Percentiles rank a stretch among this genome's conserved stretches.
phyloP scores from a whole-genome alignment of 352 stramenopile species.

The Phytophthora aleatoria region DNA sequence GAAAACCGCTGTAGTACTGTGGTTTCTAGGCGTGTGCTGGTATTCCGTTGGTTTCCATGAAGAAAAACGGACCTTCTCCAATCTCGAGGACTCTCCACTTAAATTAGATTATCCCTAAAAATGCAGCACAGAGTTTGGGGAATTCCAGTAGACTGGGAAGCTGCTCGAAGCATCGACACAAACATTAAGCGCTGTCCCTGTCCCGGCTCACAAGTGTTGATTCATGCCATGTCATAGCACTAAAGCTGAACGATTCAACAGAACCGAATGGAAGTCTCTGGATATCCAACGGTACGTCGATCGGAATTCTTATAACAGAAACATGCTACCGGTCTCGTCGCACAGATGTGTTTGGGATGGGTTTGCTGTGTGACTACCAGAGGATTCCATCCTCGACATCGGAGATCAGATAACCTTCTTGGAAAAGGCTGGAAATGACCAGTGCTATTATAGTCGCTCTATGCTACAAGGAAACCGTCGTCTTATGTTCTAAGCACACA shows the following conservation, averaged over 20 bases:
- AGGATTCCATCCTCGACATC: too few relatives aligned
- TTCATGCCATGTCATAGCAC: constrained; percentile 4
- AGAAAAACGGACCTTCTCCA: background rate
- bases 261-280: background rate
- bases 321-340: background rate
- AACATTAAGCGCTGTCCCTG: background rate
- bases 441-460: too few relatives aligned
- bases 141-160: background rate
- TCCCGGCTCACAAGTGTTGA: constrained; percentile 16
- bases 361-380: background rate
- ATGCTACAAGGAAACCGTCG: too few relatives aligned
- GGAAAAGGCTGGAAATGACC: too few relatives aligned
- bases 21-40: constrained; percentile 12
- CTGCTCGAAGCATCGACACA: background rate
- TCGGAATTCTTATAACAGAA: background rate
- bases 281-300: background rate
- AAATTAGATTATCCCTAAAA: too few relatives aligned
- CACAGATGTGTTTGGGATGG: constrained; percentile 3
- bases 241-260: constrained; percentile 4
- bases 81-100: background rate
- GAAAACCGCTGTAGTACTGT: background rate
- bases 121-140: too few relatives aligned
- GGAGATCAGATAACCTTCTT: too few relatives aligned
- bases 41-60: constrained; percentile 19
- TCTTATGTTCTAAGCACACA: too few relatives aligned